These are phyloP conservation scores for Leccinum variicolor DNA, from an alignment of 768 basidiomycete species.

Conservation along the genomic window DNA sequence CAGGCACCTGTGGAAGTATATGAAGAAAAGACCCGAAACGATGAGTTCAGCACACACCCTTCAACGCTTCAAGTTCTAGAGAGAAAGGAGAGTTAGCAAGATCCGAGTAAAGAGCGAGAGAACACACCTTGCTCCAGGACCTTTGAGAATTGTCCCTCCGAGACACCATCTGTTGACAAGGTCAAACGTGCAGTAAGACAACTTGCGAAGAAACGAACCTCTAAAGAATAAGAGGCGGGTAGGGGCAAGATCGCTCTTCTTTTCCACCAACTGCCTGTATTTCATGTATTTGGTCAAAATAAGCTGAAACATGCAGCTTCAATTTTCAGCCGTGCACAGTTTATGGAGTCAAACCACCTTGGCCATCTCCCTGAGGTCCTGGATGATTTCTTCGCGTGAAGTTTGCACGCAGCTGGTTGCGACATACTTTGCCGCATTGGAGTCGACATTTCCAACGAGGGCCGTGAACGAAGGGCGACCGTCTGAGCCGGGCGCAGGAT, in stretches of 20 bases:
- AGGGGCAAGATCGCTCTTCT: conserved; percentile 44
- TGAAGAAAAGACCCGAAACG: conserved; percentile 1
- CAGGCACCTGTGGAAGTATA: conserved; percentile 53
- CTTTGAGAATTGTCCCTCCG: conserved; percentile 50
- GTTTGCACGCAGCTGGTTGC: conserved; percentile 61
- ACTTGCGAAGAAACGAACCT: conserved; percentile 36
- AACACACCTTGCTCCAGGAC: conserved; percentile 52
- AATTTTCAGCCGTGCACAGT: conserved; percentile 5
- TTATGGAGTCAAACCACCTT: conserved; percentile 35
- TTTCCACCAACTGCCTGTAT: conserved; percentile 57
- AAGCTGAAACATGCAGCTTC: conserved; percentile 35
- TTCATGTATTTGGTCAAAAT: conserved; percentile 54
- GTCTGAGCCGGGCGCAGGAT: conserved; percentile 76
- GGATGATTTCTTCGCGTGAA: conserved; percentile 74
- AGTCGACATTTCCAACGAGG: conserved; percentile 78
- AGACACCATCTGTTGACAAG: conserved; percentile 44
- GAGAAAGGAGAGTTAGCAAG: conserved; percentile 1
- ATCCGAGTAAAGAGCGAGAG: neutral
- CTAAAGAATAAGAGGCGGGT: conserved; percentile 76
- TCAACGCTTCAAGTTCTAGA: conserved; percentile 57
- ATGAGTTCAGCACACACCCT: conserved; percentile 38
- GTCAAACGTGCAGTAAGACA: neutral
- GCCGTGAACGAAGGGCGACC: conserved; percentile 80
- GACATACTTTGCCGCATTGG: conserved; percentile 68
- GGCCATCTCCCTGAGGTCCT: conserved; percentile 64